A percentile compares a stretch with the other conserved stretches of the same genome.
These are phyloP conservation scores for Venturiaceae sp. DNA, from an alignment of 2,329 filamentous ascomycete genomes.

Conservation along the genomic window DNA sequence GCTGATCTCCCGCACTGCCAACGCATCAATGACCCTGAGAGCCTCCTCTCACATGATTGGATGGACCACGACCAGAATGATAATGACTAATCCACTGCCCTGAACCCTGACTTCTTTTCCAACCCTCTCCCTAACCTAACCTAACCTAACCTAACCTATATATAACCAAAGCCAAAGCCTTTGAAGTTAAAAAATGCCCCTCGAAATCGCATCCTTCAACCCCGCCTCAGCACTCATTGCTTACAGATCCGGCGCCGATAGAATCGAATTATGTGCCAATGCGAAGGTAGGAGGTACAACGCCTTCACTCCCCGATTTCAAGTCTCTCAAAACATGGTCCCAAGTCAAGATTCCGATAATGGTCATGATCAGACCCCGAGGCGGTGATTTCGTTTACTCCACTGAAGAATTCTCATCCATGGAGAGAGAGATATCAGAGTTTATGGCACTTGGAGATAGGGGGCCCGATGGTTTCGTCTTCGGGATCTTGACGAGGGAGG, in stretches of 20 bases:
- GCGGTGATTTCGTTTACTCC: constrained; percentile 35
- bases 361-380: constrained; percentile 44
- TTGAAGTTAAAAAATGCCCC: not conserved
- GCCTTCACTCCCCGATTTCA: not conserved
- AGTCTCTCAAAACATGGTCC: not conserved
- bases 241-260: not conserved
- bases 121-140: not conserved
- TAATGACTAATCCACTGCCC: not conserved
- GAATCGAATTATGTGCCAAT: constrained; percentile 3
- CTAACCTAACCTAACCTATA: no score
- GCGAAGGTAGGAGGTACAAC: not conserved
- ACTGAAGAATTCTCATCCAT: constrained; percentile 23
- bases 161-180: no score
- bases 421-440: not conserved
- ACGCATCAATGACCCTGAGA: not conserved
- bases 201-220: constrained; percentile 5
- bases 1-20: constrained; percentile 1
- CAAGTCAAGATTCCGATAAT: constrained; percentile 34
- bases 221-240: not conserved
- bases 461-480: constrained; percentile 5
- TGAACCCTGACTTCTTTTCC: not conserved
- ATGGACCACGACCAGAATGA: no score
- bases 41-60: not conserved
- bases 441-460: not conserved
- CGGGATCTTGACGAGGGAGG: not conserved